These are phyloP conservation scores for Hamigera avellanea DNA, from an alignment of 495 filamentous ascomycete species.

Conservation along the genomic window DNA sequence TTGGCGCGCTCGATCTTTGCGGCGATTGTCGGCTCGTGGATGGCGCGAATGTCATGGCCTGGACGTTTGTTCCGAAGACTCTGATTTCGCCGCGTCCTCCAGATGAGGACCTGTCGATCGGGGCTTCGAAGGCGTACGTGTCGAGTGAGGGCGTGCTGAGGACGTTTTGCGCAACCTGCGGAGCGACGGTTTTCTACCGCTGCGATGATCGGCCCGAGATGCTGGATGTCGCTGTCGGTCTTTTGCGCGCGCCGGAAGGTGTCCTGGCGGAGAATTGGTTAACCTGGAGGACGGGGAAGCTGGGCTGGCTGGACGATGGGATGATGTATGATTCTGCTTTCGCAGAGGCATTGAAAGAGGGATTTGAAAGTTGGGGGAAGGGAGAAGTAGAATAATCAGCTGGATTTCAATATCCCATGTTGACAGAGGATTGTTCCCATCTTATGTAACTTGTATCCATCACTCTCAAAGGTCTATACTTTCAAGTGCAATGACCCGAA, in stretches of 20 bases:
- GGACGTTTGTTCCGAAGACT: slow-evolving; percentile 25
- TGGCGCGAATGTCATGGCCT: slow-evolving; percentile 34
- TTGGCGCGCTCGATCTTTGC: slow-evolving; percentile 34
- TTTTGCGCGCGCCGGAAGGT: slow-evolving; percentile 35
- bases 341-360: slow-evolving; percentile 15
- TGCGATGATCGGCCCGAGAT: slow-evolving; percentile 27
- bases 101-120: slow-evolving; percentile 20
- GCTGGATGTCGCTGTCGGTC: slow-evolving; percentile 39
- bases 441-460: too few species aligned
- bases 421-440: too few species aligned
- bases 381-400: slow-evolving; percentile 1
- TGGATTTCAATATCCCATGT: too few species aligned
- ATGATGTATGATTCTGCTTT: slow-evolving; percentile 20
- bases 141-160: slow-evolving; percentile 33
- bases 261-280: slow-evolving; percentile 36
- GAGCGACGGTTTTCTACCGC: slow-evolving; percentile 39
- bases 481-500: too few species aligned
- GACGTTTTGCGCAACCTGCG: slow-evolving; percentile 42
- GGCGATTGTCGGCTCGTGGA: slow-evolving; percentile 37
- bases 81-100: slow-evolving; percentile 8
- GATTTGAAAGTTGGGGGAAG: slow-evolving; percentile 18
- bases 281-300: slow-evolving; percentile 19
- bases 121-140: slow-evolving; percentile 32
- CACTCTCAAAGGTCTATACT: too few species aligned
- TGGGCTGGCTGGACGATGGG: slow-evolving; percentile 18